These are phyloP conservation scores for Nitzschia sp. DNA, from an alignment of 108 stramenopile species.

Conservation along the genomic window DNA sequence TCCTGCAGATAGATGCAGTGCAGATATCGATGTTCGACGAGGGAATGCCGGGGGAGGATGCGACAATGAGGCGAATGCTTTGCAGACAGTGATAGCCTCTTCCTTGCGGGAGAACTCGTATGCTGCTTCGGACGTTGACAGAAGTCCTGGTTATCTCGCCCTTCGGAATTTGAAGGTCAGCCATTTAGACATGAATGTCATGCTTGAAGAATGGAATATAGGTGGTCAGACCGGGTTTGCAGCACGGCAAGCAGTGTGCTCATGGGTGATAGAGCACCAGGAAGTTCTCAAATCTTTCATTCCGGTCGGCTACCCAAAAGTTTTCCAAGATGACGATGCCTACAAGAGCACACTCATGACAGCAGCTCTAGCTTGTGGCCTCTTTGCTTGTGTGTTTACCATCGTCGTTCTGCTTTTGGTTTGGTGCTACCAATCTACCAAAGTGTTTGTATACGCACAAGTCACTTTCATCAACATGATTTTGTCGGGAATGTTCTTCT, in stretches of 20 bases:
- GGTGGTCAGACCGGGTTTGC: conserved; percentile 13
- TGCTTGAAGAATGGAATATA: conserved; percentile 19
- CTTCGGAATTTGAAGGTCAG: conserved; percentile 13
- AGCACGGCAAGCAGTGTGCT: conserved; percentile 37
- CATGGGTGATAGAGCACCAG: conserved; percentile 29
- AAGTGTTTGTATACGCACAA: conserved; percentile 34
- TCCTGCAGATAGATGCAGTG: conserved; percentile 17
- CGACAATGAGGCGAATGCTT: conserved; percentile 4
- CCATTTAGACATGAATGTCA: conserved; percentile 11
- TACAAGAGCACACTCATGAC: neutral
- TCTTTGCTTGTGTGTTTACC: conserved; percentile 1
- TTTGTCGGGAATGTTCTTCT: conserved; percentile 31
- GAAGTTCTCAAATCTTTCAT: conserved; percentile 18
- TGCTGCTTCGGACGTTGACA: neutral
- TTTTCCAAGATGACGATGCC: neutral
- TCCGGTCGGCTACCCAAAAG: conserved; percentile 18
- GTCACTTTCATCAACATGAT: conserved; percentile 34
- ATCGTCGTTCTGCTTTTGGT: neutral
- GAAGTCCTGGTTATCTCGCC: conserved; percentile 22
- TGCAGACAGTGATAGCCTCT: neutral
- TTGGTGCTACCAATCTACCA: conserved; percentile 1
- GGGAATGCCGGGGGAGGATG: conserved; percentile 22
- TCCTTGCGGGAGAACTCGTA: neutral
- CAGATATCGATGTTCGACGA: conserved; percentile 1
- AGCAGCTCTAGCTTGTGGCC: conserved; percentile 12